Evolutionary conservation across 768 basidiomycete genomes (phyloP).

Genomic region (Leccinum obscurum): DNA sequence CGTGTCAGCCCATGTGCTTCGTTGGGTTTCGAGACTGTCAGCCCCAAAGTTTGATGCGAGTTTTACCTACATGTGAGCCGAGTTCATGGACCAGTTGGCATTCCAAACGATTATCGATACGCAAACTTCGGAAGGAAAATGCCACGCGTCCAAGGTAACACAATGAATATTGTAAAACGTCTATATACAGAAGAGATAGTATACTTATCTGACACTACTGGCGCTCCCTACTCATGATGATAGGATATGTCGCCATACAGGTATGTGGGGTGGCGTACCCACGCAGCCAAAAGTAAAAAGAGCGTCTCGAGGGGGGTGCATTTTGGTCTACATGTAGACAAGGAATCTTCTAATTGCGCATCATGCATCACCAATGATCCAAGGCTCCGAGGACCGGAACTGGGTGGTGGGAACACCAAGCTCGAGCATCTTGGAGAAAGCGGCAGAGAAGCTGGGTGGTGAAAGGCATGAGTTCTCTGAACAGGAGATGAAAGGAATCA

Average conservation of each 20-base stretch:
- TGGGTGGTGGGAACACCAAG: constrained; percentile 88
- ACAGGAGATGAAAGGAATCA: background rate
- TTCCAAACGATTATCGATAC: too few relatives aligned
- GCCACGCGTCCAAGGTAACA: background rate
- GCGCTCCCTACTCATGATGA: background rate
- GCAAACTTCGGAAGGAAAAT: too few relatives aligned
- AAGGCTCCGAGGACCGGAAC: constrained; percentile 70
- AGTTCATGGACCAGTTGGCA: background rate
- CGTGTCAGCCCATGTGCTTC: too few relatives aligned
- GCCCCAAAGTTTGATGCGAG: too few relatives aligned
- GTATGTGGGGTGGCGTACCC: background rate
- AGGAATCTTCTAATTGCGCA: constrained; percentile 27
- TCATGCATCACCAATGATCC: constrained; percentile 51
- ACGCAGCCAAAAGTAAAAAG: background rate
- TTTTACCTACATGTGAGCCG: background rate
- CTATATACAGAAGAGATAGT: background rate
- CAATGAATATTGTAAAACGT: background rate
- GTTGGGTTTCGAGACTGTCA: too few relatives aligned
- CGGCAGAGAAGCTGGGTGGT: constrained; percentile 71
- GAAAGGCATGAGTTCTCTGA: background rate
- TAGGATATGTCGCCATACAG: background rate
- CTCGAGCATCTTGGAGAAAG: constrained; percentile 80
- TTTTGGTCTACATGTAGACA: background rate
- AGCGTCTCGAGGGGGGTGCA: background rate
- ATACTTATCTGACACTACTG: background rate